These are phyloP conservation scores for Lasiodiplodia hormozganensis DNA, from an alignment of 2,329 filamentous ascomycete species.

Conservation along the genomic window DNA sequence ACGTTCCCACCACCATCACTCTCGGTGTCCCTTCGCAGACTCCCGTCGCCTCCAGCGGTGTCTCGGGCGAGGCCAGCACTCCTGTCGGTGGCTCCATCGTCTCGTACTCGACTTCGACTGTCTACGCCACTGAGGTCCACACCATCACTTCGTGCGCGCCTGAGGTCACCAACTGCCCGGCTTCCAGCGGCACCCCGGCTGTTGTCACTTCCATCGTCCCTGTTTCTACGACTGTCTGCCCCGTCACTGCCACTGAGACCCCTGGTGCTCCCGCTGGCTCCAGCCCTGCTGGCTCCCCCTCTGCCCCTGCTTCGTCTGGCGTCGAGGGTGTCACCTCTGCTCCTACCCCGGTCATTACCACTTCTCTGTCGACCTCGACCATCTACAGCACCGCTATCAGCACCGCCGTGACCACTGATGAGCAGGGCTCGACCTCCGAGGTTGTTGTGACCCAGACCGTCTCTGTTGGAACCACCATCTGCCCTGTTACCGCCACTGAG, in stretches of 20 bases:
- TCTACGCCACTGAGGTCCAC: slow-evolving; percentile 25
- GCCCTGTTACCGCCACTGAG: slow-evolving; percentile 25
- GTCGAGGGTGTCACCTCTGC: not conserved
- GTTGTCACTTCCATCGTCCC: slow-evolving; percentile 20
- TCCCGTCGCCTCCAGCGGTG: slow-evolving; percentile 48
- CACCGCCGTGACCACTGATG: not conserved
- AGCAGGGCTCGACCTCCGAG: slow-evolving; percentile 28
- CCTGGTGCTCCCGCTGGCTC: slow-evolving; percentile 26
- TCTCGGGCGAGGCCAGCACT: slow-evolving; percentile 14
- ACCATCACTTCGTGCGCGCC: slow-evolving; percentile 24
- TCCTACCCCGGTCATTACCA: not conserved
- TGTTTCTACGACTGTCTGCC: slow-evolving; percentile 20
- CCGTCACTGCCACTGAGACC: slow-evolving; percentile 24
- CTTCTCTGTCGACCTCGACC: slow-evolving; percentile 50
- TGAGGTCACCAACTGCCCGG: slow-evolving; percentile 33
- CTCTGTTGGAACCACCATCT: slow-evolving; percentile 50
- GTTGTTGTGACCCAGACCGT: slow-evolving; percentile 24
- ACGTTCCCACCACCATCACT: slow-evolving; percentile 67
- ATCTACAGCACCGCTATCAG: slow-evolving; percentile 16
- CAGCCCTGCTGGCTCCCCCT: not conserved
- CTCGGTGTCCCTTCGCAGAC: slow-evolving; percentile 54
- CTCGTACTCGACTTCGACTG: slow-evolving; percentile 25
- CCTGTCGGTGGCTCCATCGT: slow-evolving; percentile 16
- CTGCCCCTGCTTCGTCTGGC: not conserved
- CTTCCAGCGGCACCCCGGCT: slow-evolving; percentile 30